A percentile compares a stretch with the other conserved stretches of the same genome.
phyloP scores from a whole-genome alignment of 2,329 filamentous ascomycete species.

The Alternaria arborescens region DNA sequence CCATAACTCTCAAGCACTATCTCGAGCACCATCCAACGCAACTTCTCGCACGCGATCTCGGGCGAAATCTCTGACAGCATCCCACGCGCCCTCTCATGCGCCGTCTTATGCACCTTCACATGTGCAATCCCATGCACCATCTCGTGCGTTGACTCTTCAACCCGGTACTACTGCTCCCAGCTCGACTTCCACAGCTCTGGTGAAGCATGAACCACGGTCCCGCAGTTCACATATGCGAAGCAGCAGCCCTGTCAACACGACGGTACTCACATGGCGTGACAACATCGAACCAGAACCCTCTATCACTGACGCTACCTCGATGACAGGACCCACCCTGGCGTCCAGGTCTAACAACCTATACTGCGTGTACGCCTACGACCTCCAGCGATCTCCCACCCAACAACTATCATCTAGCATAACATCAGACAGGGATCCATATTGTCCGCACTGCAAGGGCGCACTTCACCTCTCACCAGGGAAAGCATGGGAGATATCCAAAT shows the following conservation, averaged over 20 bases:
- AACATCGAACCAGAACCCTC: constrained; percentile 28
- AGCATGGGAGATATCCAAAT: constrained; percentile 48
- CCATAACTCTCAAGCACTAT: background rate
- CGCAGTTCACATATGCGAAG: constrained; percentile 15
- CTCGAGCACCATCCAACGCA: background rate
- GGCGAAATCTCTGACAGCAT: background rate
- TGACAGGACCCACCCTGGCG: constrained; percentile 29
- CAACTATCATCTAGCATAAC: constrained; percentile 38
- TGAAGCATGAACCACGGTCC: constrained; percentile 27
- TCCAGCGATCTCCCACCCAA: constrained; percentile 41
- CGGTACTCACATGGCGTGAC: constrained; percentile 28
- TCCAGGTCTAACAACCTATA: constrained; percentile 32
- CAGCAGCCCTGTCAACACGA: constrained; percentile 38
- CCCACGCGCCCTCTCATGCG: background rate
- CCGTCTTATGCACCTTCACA: background rate
- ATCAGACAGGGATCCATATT: constrained; percentile 35
- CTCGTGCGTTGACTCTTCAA: constrained; percentile 25
- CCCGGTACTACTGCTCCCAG: constrained; percentile 15
- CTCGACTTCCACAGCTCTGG: constrained; percentile 36
- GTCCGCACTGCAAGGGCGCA: constrained; percentile 41
- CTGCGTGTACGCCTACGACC: constrained; percentile 45
- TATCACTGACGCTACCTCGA: constrained; percentile 36
- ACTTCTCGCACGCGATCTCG: background rate
- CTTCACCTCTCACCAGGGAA: constrained; percentile 46
- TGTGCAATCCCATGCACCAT: background rate